Percentiles rank a stretch among this genome's conserved stretches.
Evolutionary conservation across 805 yeast genomes (phyloP).

Genomic region (Starmerella floricola): DNA sequence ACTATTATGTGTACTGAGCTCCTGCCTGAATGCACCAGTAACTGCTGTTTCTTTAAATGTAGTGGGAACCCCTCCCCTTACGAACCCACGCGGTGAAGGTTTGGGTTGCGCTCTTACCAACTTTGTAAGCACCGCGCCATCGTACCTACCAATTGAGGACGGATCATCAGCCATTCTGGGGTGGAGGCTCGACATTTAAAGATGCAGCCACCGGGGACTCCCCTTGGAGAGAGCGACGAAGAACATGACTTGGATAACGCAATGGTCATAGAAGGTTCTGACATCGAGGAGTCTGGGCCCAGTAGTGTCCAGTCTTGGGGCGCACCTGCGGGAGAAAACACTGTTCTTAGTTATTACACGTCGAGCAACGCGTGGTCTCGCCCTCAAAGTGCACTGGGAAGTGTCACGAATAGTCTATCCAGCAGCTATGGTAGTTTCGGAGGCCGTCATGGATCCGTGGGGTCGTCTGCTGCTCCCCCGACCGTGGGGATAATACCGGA

Average conservation of each 20-base stretch:
- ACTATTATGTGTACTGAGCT: too few species aligned
- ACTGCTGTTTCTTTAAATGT: neutral
- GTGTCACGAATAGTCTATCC: neutral
- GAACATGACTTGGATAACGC: constrained; percentile 19
- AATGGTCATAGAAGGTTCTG: constrained; percentile 24
- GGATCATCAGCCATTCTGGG: neutral
- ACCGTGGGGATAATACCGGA: neutral
- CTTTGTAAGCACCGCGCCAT: too few species aligned
- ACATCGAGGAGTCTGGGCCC: constrained; percentile 14
- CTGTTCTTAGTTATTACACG: constrained; percentile 17
- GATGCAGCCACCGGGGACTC: constrained; percentile 8
- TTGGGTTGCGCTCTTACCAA: too few species aligned
- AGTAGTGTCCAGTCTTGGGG: constrained; percentile 6
- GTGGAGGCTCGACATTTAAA: constrained; percentile 2
- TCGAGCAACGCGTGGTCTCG: constrained; percentile 16
- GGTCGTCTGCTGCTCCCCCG: neutral
- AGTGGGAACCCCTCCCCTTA: too few species aligned
- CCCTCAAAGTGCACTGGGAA: constrained; percentile 1
- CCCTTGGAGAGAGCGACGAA: constrained; percentile 16
- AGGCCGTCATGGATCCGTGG: neutral
- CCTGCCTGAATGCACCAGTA: neutral
- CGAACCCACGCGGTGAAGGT: too few species aligned
- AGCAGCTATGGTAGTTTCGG: neutral
- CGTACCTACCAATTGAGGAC: too few species aligned
- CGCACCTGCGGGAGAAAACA: constrained; percentile 11